Base-by-base conservation (phyloP, 768 basidiomycete species). In the Tricholoma flavovirens region DNA sequence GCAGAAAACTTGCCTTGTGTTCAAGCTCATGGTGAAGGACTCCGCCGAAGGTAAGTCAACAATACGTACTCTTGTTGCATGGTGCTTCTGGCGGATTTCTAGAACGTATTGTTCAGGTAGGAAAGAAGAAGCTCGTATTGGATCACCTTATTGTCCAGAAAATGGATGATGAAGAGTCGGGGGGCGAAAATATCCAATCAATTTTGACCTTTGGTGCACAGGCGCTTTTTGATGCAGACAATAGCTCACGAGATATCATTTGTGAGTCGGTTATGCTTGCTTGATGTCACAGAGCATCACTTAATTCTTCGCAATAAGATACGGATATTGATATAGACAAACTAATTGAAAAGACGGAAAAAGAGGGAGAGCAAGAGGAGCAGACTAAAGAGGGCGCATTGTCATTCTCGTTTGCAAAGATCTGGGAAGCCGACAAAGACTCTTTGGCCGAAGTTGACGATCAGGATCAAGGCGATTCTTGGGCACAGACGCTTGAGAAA, bases 81-180 rank as follows among this genome's bases (percentile, higher is more conserved):
- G 17, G 21, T 35, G 22, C n/a, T 21, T 40, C 17, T 35, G 22
- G 12, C 19, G 52, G 56, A 56, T 64, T 36, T 15, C 60, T n/a
- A 96, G 94, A 97, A 65, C 88, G 87, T 45, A 98, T 97, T 62
- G 80, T 96, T 71, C 86, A 93, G 71, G 82, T 86, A 22, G 93
- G 91, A n/a, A 96, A 96, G 75, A 93, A 91, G 77, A 98, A 98
- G 69, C 80, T 98, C 26, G 87, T 93, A 12, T 76, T 98, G 8
- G 94, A 98, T 63, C 95, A 98, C 72, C 76, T 98, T 14, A 95
- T 98, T 60, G 95, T 98, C 19, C 90, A 97, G 71, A 93, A 92
- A 67, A 93, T 96, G 88, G 91, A 93, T 60, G 88, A 92, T 49
- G 90, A 89, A 45, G 84, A 83, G 33, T 71, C 71, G 3, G 82